Conservation (phyloP, 2,329 filamentous ascomycete genomes). For the Camptophora hylomeconis region DNA sequence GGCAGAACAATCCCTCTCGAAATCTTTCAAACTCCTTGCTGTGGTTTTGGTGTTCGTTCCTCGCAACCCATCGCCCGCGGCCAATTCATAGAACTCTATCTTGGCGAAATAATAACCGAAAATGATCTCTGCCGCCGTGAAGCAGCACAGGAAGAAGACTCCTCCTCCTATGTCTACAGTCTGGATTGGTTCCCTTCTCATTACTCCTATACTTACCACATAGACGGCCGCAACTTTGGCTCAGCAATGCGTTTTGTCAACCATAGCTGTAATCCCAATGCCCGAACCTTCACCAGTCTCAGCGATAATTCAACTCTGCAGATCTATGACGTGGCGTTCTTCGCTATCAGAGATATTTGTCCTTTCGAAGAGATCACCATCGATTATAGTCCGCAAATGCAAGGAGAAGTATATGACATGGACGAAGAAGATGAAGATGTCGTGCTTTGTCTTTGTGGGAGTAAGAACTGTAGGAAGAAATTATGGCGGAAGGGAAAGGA, state of each 20-base stretch:
- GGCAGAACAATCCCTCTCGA: slow-evolving; percentile 28
- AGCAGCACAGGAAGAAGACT: slow-evolving; percentile 16
- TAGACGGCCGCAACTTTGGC: slow-evolving; percentile 32
- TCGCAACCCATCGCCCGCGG: slow-evolving; percentile 24
- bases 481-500: slow-evolving; percentile 22
- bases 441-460: slow-evolving; percentile 31
- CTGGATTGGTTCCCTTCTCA: slow-evolving; percentile 25
- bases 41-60: slow-evolving; percentile 32
- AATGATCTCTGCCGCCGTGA: slow-evolving; percentile 27
- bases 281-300: slow-evolving; percentile 30
- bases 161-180: slow-evolving; percentile 29
- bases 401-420: slow-evolving; percentile 6
- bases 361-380: slow-evolving; percentile 33
- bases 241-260: slow-evolving; percentile 34
- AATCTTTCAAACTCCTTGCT: slow-evolving; percentile 28
- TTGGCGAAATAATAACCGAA: slow-evolving; percentile 31
- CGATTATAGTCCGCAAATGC: slow-evolving; percentile 34
- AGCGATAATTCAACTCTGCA: slow-evolving; percentile 27
- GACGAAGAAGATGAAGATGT: slow-evolving; percentile 19
- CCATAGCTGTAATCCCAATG: slow-evolving; percentile 36
- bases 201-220: slow-evolving; percentile 23
- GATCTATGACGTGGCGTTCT: slow-evolving; percentile 36
- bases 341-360: slow-evolving; percentile 29
- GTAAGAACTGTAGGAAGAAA: slow-evolving; percentile 29
- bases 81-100: slow-evolving; percentile 33